These are phyloP conservation scores for Zygnema cylindricum DNA, from an alignment of 139 green algal species.

Conservation along the genomic window DNA sequence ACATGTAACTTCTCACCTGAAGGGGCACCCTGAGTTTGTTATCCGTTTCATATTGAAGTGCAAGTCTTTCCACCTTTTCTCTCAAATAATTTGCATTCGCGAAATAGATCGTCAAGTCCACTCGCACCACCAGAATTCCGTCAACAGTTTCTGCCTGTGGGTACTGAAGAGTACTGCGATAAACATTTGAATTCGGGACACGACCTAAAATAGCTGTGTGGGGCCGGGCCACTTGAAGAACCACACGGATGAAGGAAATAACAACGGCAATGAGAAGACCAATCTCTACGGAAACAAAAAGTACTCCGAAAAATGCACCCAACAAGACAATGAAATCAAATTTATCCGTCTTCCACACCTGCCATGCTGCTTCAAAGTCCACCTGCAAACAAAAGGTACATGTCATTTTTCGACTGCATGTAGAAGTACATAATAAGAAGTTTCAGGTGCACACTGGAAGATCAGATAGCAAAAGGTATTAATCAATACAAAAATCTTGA, in stretches of 20 bases:
- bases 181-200: slow-evolving; percentile 70
- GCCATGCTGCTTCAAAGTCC: slow-evolving; percentile 2
- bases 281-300: slow-evolving; percentile 57
- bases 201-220: slow-evolving; percentile 80
- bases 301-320: slow-evolving; percentile 51
- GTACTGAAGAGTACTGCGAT: slow-evolving; percentile 82
- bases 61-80: slow-evolving; percentile 31
- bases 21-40: too few relatives aligned
- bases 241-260: not conserved
- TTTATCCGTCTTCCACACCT: slow-evolving; percentile 53
- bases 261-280: slow-evolving; percentile 50
- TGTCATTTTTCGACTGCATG: too few relatives aligned
- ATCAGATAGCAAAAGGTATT: too few relatives aligned
- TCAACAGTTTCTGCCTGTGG: slow-evolving; percentile 66
- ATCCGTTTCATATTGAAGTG: not conserved
- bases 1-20: not conserved
- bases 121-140: slow-evolving; percentile 72
- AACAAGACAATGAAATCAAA: slow-evolving; percentile 46
- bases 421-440: too few relatives aligned
- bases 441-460: too few relatives aligned
- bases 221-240: slow-evolving; percentile 55
- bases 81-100: slow-evolving; percentile 77
- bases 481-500: too few relatives aligned
- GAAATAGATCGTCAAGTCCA: slow-evolving; percentile 75
- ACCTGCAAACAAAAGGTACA: slow-evolving; percentile 32